Conservation (phyloP, 2,329 filamentous ascomycete genomes). For the Penicillium concentricum region DNA sequence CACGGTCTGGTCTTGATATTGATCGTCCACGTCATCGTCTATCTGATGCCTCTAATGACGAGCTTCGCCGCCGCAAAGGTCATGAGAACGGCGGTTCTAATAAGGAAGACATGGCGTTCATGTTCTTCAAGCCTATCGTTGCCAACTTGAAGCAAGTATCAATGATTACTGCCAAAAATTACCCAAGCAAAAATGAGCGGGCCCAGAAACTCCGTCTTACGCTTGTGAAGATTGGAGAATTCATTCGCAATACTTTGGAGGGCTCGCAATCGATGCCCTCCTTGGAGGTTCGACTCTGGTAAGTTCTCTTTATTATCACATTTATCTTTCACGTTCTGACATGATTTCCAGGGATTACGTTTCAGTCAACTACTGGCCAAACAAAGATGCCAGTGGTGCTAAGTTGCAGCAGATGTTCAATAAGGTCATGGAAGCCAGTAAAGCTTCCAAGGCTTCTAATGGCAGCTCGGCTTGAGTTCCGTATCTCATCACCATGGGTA, state of each 20-base stretch:
- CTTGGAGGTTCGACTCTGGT: slow-evolving; percentile 48
- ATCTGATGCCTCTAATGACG: slow-evolving; percentile 37
- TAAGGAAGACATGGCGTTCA: slow-evolving; percentile 42
- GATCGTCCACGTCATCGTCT: slow-evolving; percentile 34
- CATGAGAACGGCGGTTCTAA: slow-evolving; percentile 38
- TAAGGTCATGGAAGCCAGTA: slow-evolving; percentile 35
- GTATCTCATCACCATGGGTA: background rate
- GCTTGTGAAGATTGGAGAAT: slow-evolving; percentile 47
- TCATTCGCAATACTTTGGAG: slow-evolving; percentile 43
- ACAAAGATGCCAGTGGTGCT: slow-evolving; percentile 41
- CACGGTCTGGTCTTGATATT: slow-evolving; percentile 33
- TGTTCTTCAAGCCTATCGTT: slow-evolving; percentile 49
- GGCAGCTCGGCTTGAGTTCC: slow-evolving; percentile 22
- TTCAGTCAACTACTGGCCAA: slow-evolving; percentile 47
- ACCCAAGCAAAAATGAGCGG: slow-evolving; percentile 44
- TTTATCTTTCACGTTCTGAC: slow-evolving; percentile 24
- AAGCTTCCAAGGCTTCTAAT: slow-evolving; percentile 27
- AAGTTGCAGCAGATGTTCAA: slow-evolving; percentile 41
- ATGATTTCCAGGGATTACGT: slow-evolving; percentile 43
- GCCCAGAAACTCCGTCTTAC: slow-evolving; percentile 45
- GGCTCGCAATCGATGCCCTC: slow-evolving; percentile 40
- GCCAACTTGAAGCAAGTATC: slow-evolving; percentile 46
- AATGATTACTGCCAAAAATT: slow-evolving; percentile 46
- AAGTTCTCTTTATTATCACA: slow-evolving; percentile 20
- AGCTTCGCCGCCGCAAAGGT: slow-evolving; percentile 35